phyloP scores from a whole-genome alignment of 139 green algal species.

The Auxenochlorella protothecoides region DNA sequence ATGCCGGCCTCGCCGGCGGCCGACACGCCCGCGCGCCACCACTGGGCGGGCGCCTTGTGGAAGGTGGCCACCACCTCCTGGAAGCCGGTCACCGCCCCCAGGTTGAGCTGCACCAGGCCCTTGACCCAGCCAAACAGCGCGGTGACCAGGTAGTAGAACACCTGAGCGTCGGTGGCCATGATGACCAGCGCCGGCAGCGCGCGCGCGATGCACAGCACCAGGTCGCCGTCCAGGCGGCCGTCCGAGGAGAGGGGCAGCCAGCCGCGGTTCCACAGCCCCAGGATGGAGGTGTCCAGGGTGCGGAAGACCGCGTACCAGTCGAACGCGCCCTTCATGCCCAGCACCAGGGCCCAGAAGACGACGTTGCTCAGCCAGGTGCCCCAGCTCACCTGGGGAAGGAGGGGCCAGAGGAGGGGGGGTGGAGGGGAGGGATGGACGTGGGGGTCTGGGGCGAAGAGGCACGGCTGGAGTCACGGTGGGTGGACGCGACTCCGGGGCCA shows the following conservation, averaged over 20 bases:
- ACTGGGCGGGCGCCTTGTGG: conserved; percentile 31
- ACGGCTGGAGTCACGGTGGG: not conserved
- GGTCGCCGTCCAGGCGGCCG: conserved; percentile 11
- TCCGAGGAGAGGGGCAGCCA: conserved; percentile 8
- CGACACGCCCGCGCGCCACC: conserved; percentile 22
- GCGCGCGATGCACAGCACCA: conserved; percentile 26
- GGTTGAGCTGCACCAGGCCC: conserved; percentile 34
- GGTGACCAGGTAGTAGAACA: conserved; percentile 29
- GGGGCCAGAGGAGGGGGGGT: no score
- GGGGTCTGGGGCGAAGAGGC: not conserved
- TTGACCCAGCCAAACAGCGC: conserved; percentile 29
- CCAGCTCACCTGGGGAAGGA: conserved; percentile 16
- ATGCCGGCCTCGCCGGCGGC: conserved; percentile 9
- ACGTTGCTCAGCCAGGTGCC: conserved; percentile 33
- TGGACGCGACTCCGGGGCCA: no score
- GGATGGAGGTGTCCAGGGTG: conserved; percentile 23
- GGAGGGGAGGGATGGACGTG: not conserved
- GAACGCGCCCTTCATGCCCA: conserved; percentile 47
- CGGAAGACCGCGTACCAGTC: conserved; percentile 44
- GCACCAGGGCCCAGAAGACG: conserved; percentile 42
- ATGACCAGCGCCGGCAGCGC: conserved; percentile 24
- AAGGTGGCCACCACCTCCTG: conserved; percentile 32
- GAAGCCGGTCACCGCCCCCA: conserved; percentile 28
- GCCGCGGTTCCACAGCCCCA: conserved; percentile 21
- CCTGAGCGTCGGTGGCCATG: conserved; percentile 27